Base-by-base conservation (phyloP, 805 yeast species). In the Wickerhamomyces xylosicus region DNA sequence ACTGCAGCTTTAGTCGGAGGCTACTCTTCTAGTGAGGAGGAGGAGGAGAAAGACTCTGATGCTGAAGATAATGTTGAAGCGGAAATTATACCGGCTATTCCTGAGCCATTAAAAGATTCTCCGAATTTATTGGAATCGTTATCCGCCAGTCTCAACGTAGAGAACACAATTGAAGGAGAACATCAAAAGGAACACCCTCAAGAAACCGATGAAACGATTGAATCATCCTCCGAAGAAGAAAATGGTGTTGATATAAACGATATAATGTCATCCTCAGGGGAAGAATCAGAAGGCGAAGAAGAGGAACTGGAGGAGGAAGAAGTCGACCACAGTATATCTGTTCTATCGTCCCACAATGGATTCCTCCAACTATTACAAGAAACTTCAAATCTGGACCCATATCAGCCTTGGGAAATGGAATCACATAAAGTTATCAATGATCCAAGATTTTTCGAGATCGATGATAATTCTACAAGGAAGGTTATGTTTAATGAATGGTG, bases 401-500 rank as follows among this genome's bases (percentile, higher is more conserved):
- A 51, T 40, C 58, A 67, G 2, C 47, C 68, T 0, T 77, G 79
- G 80, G 66, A 66, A 5, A 43, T 53, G 1, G 77, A 72, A 49
- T 54, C 66, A 10, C 46, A 51, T 11, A 61, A 59, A 37, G 45
- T 76, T 1, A 55, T 62, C 1, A 43, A 57, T n/a, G 75, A 74
- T 42, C 64, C 67, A 4, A 45, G 63, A 11, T 74, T 62, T 47
- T 52, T 58, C 19, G 39, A 42, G 2, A 41, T 72, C 16, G 56
- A 57, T 7, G 49, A 59, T 19, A 61, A 64, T 32, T 44, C 51
- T 16, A 48, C 49, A 8, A 54, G 78, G 28, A 59, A 57, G 37
- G 58, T 50, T 1, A 46, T 65, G 2, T 77, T 68, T 48, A 68
- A 70, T 33, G 49, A 57, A 20, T 76, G 83, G 82, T 53, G 66